Evolutionary conservation across 2,329 filamentous ascomycete species (phyloP).

Genomic region (Penicillium sp.): DNA sequence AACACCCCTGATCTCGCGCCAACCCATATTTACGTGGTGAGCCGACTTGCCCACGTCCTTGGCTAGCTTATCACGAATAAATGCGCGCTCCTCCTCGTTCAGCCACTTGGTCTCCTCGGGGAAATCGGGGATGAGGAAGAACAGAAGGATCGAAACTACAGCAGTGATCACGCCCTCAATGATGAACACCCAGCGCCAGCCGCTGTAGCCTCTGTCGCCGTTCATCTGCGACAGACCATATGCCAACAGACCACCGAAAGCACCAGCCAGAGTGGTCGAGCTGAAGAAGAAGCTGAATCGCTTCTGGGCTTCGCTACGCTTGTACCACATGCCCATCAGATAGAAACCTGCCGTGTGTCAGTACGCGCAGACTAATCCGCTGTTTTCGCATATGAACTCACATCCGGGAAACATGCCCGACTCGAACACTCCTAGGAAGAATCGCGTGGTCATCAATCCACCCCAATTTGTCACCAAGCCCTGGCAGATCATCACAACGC

Average conservation of each 20-base stretch:
- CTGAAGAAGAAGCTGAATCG: constrained; percentile 93
- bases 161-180: constrained; percentile 61
- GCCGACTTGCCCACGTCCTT: constrained; percentile 66
- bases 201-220: constrained; percentile 53
- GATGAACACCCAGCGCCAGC: constrained; percentile 55
- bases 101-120: constrained; percentile 72
- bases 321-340: constrained; percentile 78
- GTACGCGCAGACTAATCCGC: neutral
- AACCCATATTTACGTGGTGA: constrained; percentile 57
- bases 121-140: constrained; percentile 68
- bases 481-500: constrained; percentile 68
- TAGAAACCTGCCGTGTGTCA: constrained; percentile 44
- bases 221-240: constrained; percentile 58
- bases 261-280: constrained; percentile 59
- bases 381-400: constrained; percentile 25
- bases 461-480: constrained; percentile 73
- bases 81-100: constrained; percentile 62
- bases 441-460: constrained; percentile 72
- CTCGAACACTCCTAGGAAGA: constrained; percentile 78
- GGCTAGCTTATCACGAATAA: constrained; percentile 61
- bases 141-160: constrained; percentile 54
- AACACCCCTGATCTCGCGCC: constrained; percentile 57
- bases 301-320: constrained; percentile 79
- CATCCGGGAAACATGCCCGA: constrained; percentile 68
- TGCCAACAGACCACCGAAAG: constrained; percentile 60